Evolutionary conservation across 2,329 filamentous ascomycete genomes (phyloP).

Genomic region (Paecilomyces sp.): DNA sequence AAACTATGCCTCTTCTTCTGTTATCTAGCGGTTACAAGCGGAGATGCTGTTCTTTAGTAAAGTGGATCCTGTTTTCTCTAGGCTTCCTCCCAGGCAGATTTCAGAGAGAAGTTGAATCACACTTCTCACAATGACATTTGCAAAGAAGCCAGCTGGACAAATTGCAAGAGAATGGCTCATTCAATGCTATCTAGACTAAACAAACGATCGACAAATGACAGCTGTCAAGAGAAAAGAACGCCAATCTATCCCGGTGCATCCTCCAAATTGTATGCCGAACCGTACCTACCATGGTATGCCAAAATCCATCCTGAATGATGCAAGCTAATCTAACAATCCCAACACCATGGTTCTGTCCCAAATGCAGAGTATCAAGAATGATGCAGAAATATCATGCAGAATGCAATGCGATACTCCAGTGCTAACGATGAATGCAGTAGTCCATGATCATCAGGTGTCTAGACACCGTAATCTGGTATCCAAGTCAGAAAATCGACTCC

Average conservation of each 20-base stretch:
- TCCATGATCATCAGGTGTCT: background rate
- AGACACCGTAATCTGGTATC: conserved; percentile 1
- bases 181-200: background rate
- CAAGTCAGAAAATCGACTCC: background rate
- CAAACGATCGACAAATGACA: background rate
- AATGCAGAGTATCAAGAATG: background rate
- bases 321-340: background rate
- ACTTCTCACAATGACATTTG: too few relatives aligned
- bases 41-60: background rate
- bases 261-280: too few relatives aligned
- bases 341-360: background rate
- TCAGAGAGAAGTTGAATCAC: background rate
- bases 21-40: background rate
- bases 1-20: background rate
- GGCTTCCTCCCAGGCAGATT: background rate
- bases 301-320: background rate
- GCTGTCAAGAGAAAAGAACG: background rate
- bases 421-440: background rate
- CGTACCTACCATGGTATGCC: background rate
- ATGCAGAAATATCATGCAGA: background rate
- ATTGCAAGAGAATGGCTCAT: background rate
- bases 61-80: background rate
- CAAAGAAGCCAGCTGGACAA: too few relatives aligned
- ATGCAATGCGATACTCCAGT: background rate
- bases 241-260: too few relatives aligned